Conservation (phyloP, 2,329 filamentous ascomycete species). For the Falciphora oryzae region DNA sequence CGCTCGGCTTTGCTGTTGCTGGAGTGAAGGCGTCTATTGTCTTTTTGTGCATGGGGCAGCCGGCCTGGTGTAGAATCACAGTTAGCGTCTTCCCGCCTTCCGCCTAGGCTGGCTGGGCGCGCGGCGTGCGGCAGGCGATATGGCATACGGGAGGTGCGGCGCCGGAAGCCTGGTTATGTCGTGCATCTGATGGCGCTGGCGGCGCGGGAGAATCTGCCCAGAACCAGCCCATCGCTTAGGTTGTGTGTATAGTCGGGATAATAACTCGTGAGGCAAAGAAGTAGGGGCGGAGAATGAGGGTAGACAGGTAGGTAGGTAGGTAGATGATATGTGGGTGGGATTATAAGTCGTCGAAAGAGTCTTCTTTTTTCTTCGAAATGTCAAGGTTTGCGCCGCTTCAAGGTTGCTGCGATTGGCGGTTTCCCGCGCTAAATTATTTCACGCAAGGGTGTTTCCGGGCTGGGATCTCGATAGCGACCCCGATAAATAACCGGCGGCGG, state of each 20-base stretch:
- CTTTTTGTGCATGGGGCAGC: constrained; percentile 54
- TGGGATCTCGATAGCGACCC: background rate
- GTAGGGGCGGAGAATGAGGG: too few relatives aligned
- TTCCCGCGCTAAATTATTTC: background rate
- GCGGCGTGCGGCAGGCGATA: background rate
- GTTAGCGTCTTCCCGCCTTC: background rate
- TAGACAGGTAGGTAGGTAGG: background rate
- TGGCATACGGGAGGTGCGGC: constrained; percentile 35
- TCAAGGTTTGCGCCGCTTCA: too few relatives aligned
- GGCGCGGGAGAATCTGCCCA: constrained; percentile 47
- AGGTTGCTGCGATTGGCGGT: background rate
- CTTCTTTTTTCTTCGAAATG: background rate
- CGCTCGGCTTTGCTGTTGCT: constrained; percentile 16
- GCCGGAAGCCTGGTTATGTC: constrained; percentile 19
- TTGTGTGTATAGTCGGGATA: constrained; percentile 3
- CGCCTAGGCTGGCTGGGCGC: too few relatives aligned
- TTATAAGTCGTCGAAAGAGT: background rate
- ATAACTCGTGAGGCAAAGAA: background rate
- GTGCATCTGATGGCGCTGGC: constrained; percentile 17
- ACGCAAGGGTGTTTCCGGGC: background rate
- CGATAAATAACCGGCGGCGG: background rate
- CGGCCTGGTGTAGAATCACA: constrained; percentile 30
- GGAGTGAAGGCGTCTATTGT: constrained; percentile 39
- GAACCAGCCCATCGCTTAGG: constrained; percentile 53
- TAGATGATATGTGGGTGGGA: background rate